Base-by-base conservation (phyloP, 768 basidiomycete species). In the Amanita rimosa region DNA sequence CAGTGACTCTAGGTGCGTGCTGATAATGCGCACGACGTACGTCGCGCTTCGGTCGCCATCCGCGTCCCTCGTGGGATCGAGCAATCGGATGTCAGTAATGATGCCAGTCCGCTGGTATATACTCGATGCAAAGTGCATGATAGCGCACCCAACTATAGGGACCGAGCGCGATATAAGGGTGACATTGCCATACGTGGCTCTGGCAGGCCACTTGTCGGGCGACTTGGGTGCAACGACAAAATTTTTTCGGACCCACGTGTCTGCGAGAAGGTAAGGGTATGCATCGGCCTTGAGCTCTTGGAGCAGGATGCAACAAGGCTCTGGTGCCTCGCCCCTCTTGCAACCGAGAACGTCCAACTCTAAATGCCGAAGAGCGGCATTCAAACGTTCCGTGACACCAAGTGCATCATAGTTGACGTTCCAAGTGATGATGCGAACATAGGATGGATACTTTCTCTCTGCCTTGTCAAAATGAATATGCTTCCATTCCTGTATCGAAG, bases 1-100 rank as follows among this genome's bases (percentile, higher is more conserved):
- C 44, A 81, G 57, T 9, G 83, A 83, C 63, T 89, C 86, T 43
- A 89, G 67, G 57, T 89, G 85, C 21, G 84, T 85, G 59, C 87
- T 88, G 22, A 76, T 75, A 35, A 87, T 64, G 24, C 83, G 71
- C 52, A 86, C 49, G n/a, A 70, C 67, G 45, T 72, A 68, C 36
- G 67, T 68, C 31, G 52, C 65, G 22, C 55, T 64, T 41, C 70
- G 72, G 40, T 82, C 49, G 57, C 82, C 79, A 41, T 78, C 74
- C 37, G 22, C 22, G 3, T 55, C 44, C 33, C 56, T 53, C 6
- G 53, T 53, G 0, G 53, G 54, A 26, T 50, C 53, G 16, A 52
- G 50, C 11, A 64, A 54, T 40, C 54, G 53, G 52, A 64, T 48
- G 50, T 64, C 62, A 36, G 60, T 60, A 46, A 59, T 67, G 44